phyloP scores from a whole-genome alignment of 352 stramenopile genomes.

The Pythium folliculosum region DNA sequence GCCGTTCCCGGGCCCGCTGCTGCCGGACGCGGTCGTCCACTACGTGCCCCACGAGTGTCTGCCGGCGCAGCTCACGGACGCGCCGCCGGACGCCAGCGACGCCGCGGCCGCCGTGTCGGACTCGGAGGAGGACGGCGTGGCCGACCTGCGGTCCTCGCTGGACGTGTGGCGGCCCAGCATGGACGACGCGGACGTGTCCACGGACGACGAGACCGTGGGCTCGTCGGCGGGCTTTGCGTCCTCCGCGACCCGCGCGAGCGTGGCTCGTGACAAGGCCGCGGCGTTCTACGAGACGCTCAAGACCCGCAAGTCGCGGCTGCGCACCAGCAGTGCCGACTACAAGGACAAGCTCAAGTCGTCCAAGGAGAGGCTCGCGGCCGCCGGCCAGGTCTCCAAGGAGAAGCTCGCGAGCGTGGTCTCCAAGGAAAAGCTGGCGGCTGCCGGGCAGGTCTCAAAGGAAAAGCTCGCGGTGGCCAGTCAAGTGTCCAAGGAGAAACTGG shows the following conservation, averaged over 20 bases:
- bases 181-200: conserved; percentile 23
- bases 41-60: conserved; percentile 27
- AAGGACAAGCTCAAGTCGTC: conserved; percentile 28
- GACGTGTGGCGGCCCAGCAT: conserved; percentile 29
- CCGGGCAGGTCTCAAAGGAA: conserved; percentile 17
- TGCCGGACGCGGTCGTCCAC: conserved; percentile 29
- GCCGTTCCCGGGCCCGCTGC: conserved; percentile 25
- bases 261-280: conserved; percentile 17
- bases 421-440: conserved; percentile 21
- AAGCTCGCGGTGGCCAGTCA: conserved; percentile 17
- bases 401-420: conserved; percentile 25
- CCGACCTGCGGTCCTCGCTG: conserved; percentile 24
- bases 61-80: conserved; percentile 12
- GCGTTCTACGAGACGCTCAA: conserved; percentile 26
- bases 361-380: conserved; percentile 19
- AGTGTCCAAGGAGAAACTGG: conserved; percentile 24
- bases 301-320: conserved; percentile 18
- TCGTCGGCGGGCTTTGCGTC: background rate
- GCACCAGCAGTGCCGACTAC: conserved; percentile 31
- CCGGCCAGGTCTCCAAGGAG: conserved; percentile 27
- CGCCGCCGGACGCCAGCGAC: background rate
- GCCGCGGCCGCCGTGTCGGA: background rate
- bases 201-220: conserved; percentile 18
- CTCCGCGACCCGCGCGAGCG: conserved; percentile 7
- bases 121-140: conserved; percentile 13